Evolutionary conservation across 2,329 filamentous ascomycete species (phyloP), one percentile per base, ranked within the genome.

Genomic region (Exserohilum rostratum): DNA sequence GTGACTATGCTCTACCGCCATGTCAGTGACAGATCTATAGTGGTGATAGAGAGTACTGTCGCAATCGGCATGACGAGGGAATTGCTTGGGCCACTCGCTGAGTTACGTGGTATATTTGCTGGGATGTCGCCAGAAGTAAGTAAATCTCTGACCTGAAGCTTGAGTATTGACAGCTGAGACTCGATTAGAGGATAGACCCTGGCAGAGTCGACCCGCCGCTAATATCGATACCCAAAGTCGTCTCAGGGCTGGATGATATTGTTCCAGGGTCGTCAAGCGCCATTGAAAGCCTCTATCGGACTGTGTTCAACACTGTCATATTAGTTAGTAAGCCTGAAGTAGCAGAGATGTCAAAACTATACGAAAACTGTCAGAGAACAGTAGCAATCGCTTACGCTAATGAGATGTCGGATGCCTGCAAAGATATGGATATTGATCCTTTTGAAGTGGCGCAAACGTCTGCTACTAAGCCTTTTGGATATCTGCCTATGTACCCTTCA

Each of bases 321-420:
- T 75, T 78, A 0, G 82, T 84, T 27, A 81, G 80, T 10, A 71
- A 68, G 27, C 82, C 82, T 1, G 83, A 85, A 61, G 81, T 83
- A 1, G 83, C 83, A 1, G 83, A 85, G 67, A 84, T 85, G 80
- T 82, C 78, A 57, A 85, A 85, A 69, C 70, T 85, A 11, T 85
- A 83, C 62, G 82, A 85, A 55, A 85, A 85, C 64, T 85, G 83
- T 62, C 81, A 84, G 64, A 76, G 82, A 2, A 84, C 83, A 79
- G 71, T 85, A 11, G 77, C 77, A 61, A 82, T 83, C 30, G 81
- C 82, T 0, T 85, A 81, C 51, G 81, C 78, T 51, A 84, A 84
- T 59, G 82, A 85, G 57, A 83, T 85, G 79, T 81, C 82, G 1
- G 80, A 84, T 58, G 82, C 82, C 6, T 84, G 81, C 49, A 48